These are phyloP conservation scores for Tillandsia leiboldiana DNA, from an alignment of 176 grass and related monocot species.

Conservation along the genomic window DNA sequence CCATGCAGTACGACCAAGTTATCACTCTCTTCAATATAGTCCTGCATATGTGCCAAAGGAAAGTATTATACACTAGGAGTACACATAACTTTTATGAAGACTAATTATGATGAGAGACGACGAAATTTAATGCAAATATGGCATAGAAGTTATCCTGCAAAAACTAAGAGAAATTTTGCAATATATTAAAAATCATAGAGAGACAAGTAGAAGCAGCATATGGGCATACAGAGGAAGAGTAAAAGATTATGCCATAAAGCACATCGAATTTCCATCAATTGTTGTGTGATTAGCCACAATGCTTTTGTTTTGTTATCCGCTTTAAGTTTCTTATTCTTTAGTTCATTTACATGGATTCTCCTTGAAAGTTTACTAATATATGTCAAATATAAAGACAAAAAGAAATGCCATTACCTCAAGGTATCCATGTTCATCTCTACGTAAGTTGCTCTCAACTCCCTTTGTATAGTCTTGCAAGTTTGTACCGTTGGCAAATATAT, in stretches of 20 bases:
- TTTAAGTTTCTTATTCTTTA: too few relatives aligned
- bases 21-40: conserved; percentile 95
- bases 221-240: too few relatives aligned
- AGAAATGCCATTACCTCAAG: conserved; percentile 51
- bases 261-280: not conserved
- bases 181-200: too few relatives aligned
- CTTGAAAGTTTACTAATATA: not conserved
- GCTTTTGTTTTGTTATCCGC: too few relatives aligned
- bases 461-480: conserved; percentile 93
- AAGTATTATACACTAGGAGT: conserved; percentile 2
- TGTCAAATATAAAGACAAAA: not conserved
- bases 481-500: conserved; percentile 88
- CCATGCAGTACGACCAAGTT: conserved; percentile 82
- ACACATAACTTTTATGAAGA: not conserved
- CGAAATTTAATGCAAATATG: not conserved
- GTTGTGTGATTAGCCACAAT: too few relatives aligned
- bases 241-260: too few relatives aligned
- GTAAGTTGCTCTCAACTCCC: conserved; percentile 85
- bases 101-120: not conserved
- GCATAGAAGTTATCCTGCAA: too few relatives aligned
- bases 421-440: conserved; percentile 75
- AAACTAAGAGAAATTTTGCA: too few relatives aligned
- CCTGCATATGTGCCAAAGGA: conserved; percentile 34
- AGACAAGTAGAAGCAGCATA: too few relatives aligned
- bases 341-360: too few relatives aligned